Base-by-base conservation (phyloP, 2,329 filamentous ascomycete genomes). In the Bipolaris zeicola region DNA sequence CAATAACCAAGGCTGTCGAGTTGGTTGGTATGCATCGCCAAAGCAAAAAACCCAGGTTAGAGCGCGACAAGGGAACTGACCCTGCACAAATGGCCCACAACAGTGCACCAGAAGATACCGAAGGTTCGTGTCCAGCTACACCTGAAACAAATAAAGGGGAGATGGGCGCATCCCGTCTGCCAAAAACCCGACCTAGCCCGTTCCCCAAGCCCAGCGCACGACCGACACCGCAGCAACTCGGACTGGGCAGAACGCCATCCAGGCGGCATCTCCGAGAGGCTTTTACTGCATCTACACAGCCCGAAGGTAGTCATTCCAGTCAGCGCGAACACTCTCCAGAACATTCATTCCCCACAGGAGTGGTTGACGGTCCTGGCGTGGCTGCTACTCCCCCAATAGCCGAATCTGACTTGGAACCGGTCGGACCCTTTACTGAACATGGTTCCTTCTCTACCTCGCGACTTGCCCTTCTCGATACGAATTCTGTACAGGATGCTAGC, bases 401-500 rank as follows among this genome's bases (percentile, higher is more conserved):
- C 7, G 90, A 92, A 61, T 85, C 87, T 20, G 89, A 92, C 58
- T 76, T 86, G 10, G 88, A 89, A 61, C 83, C 85, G 77, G 68
- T 79, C 79, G 63, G 77, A 81, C 50, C 83, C 79, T 59, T 79
- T 79, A 58, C 67, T 24, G 43, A 65, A 47, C 48, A 64, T 28
- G 45, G 46, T 5, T 58, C 63, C 3, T 66, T 64, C 22, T 52
- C 64, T 16, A 22, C 64, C 39, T 44, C 58, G 33, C 71, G 80
- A 50, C 79, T 83, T 10, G 79, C 79, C 34, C 78, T 78, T 45
- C 82, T 93, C 47, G 88, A 92, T 68, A 89, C 87, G 44, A 83
- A 89, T 52, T 86, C 87, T 54, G 87, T 89, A 37, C 90, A 95
- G 73, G 94, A 97, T 80, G 92, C 91, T 62, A 97, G 92, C 77